These are phyloP conservation scores for Boletus insuetus DNA, from an alignment of 768 basidiomycete species.

Conservation along the genomic window DNA sequence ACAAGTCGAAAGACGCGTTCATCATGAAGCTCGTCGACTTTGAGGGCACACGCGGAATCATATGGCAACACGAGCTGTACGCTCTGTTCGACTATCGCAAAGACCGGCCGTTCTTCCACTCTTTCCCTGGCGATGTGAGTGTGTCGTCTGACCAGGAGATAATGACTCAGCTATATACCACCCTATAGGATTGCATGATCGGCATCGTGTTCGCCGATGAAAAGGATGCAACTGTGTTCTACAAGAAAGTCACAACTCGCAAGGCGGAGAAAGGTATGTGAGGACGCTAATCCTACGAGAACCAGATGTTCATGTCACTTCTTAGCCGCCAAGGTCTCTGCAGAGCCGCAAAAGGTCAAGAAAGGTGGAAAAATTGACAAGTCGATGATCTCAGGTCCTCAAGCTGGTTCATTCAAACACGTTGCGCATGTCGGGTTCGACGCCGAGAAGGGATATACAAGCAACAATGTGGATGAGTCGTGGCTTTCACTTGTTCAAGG, in stretches of 20 bases:
- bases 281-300: not conserved
- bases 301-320: slow-evolving; percentile 2
- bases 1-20: slow-evolving; percentile 53
- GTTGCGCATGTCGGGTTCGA: slow-evolving; percentile 97
- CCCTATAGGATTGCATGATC: slow-evolving; percentile 76
- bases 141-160: not conserved
- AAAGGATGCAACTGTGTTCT: slow-evolving; percentile 76
- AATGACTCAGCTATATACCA: not conserved
- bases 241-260: slow-evolving; percentile 75
- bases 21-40: slow-evolving; percentile 83
- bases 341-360: slow-evolving; percentile 52
- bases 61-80: slow-evolving; percentile 94
- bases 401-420: slow-evolving; percentile 77
- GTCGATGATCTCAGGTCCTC: slow-evolving; percentile 85
- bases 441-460: slow-evolving; percentile 80
- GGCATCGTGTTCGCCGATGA: slow-evolving; percentile 90
- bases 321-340: slow-evolving; percentile 43
- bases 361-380: slow-evolving; percentile 87
- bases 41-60: slow-evolving; percentile 76
- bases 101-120: slow-evolving; percentile 89
- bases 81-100: slow-evolving; percentile 74
- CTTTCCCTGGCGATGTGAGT: slow-evolving; percentile 90
- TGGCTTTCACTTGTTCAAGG: slow-evolving; percentile 75
- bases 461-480: slow-evolving; percentile 82
- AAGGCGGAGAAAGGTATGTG: slow-evolving; percentile 59